A percentile compares a stretch with the other conserved stretches of the same genome.
phyloP scores from a whole-genome alignment of 2,329 filamentous ascomycete genomes.

The Cylindrodendrum hubeiense region DNA sequence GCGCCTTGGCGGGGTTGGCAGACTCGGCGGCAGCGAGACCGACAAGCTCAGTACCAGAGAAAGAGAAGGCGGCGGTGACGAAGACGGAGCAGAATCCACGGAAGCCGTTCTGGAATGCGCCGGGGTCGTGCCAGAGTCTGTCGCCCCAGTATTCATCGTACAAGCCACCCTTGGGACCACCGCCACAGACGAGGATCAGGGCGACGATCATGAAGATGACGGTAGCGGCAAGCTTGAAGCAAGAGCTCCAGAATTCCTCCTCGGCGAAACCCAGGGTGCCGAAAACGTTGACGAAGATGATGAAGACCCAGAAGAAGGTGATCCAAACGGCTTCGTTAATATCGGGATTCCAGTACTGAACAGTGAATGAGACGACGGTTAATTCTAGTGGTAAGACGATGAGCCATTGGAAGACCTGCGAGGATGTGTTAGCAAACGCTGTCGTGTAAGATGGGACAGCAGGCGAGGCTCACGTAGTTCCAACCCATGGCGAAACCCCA shows the following conservation, averaged over 20 bases:
- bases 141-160: conserved; percentile 59
- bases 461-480: conserved; percentile 44
- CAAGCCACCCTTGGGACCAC: conserved; percentile 60
- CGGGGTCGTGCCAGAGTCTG: conserved; percentile 51
- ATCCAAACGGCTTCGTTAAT: conserved; percentile 65
- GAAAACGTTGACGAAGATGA: conserved; percentile 66
- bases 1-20: conserved; percentile 73
- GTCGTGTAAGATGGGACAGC: fast-evolving
- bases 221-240: conserved; percentile 68
- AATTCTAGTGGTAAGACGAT: conserved; percentile 64
- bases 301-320: conserved; percentile 62
- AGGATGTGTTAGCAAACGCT: neutral
- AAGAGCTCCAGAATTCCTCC: conserved; percentile 68
- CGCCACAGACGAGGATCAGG: conserved; percentile 68
- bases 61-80: conserved; percentile 77
- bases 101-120: conserved; percentile 76
- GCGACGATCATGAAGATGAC: conserved; percentile 73
- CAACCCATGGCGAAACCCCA: conserved; percentile 68
- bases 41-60: conserved; percentile 76
- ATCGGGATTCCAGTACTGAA: conserved; percentile 63
- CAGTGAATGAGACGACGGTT: conserved; percentile 63
- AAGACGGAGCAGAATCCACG: conserved; percentile 77
- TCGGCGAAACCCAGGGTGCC: conserved; percentile 66
- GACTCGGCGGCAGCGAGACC: conserved; percentile 79
- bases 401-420: conserved; percentile 62